Percentiles rank a stretch among this genome's conserved stretches.
Evolutionary conservation across 2,329 filamentous ascomycete genomes (phyloP).

Genomic region (Penicillium sp.): DNA sequence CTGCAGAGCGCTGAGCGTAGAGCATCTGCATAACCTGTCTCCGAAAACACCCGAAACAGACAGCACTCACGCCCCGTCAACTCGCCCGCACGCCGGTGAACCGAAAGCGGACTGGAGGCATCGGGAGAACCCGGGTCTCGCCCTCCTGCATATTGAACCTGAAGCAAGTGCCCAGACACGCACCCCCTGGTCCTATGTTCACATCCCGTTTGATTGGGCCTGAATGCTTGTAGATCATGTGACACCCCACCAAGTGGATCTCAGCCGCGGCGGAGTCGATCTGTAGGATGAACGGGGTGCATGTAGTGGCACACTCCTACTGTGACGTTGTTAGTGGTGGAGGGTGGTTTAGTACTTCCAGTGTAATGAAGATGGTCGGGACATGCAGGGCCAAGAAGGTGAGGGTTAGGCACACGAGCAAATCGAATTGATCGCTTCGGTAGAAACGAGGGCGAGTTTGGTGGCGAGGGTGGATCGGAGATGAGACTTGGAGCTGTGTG

Average conservation of each 20-base stretch:
- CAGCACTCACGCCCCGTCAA: conserved; percentile 17
- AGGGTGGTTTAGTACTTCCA: background rate
- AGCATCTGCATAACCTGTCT: background rate
- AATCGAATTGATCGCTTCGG: background rate
- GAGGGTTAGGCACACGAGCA: background rate
- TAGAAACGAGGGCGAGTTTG: background rate
- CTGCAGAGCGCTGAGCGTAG: background rate
- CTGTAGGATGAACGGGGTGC: background rate
- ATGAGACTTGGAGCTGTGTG: background rate
- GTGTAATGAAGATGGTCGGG: background rate
- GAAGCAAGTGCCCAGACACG: background rate
- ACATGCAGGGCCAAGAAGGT: background rate
- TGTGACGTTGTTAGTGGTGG: background rate
- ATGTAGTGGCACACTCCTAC: too few relatives aligned
- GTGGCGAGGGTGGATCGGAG: background rate
- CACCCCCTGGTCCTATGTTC: conserved; percentile 12
- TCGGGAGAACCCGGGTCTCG: conserved; percentile 31
- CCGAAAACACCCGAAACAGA: conserved; percentile 26
- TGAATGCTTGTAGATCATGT: conserved; percentile 23
- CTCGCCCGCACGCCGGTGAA: conserved; percentile 29
- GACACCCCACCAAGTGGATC: conserved; percentile 20
- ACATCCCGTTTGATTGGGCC: conserved; percentile 13
- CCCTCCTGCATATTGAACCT: background rate
- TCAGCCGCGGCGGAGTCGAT: background rate
- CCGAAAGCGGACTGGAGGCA: conserved; percentile 32